These are phyloP conservation scores for Paramecium sexaurelia DNA, from an alignment of 73 alveolate species.

Conservation along the genomic window DNA sequence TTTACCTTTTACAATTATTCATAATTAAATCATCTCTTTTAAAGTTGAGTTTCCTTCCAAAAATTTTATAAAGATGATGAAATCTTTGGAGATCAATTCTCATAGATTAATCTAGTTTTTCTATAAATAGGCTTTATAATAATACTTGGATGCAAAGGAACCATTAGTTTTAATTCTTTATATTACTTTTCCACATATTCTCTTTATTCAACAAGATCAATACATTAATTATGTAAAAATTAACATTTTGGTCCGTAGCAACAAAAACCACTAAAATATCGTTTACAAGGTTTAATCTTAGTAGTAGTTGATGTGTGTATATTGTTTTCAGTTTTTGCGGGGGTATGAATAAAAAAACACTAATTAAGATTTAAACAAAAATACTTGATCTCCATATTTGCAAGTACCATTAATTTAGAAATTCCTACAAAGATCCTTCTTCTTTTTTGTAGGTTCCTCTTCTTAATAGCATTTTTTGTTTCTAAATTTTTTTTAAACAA, in stretches of 20 bases:
- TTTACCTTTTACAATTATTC: conserved; percentile 30
- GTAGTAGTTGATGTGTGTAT: neutral
- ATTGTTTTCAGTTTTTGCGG: neutral
- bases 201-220: neutral
- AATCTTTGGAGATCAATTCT: conserved; percentile 24
- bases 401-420: neutral
- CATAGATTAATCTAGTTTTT: neutral
- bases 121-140: neutral
- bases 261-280: conserved; percentile 10
- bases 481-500: neutral
- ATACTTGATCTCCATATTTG: conserved; percentile 16
- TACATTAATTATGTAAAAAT: neutral
- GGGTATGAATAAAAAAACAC: neutral
- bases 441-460: neutral
- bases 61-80: conserved; percentile 35
- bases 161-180: neutral
- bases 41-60: conserved; percentile 42
- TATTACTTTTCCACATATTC: neutral
- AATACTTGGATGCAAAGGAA: neutral
- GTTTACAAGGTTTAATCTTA: neutral
- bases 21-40: conserved; percentile 43
- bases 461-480: neutral
- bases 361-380: neutral
- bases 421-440: neutral
- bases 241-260: neutral